Conservation (phyloP, 148 eudicot species). For the Polygonum aviculare region DNA sequence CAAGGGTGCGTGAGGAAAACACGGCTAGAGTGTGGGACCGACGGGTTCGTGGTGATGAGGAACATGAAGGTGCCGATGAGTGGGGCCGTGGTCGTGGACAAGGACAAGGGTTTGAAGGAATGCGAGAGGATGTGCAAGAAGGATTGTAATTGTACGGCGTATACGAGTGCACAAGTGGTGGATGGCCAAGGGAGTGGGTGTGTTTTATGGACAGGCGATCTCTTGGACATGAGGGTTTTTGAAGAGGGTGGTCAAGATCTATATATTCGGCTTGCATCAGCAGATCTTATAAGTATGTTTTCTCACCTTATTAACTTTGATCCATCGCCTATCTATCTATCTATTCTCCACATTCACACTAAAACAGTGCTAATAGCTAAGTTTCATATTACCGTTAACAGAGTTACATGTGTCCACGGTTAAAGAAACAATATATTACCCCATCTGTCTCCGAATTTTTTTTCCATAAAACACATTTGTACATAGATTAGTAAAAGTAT, state of each 20-base stretch:
- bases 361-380: too few species aligned
- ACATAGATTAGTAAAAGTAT: too few species aligned
- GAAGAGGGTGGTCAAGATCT: conserved; percentile 42
- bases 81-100: conserved; percentile 18
- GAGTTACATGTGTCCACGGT: too few species aligned
- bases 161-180: conserved; percentile 20
- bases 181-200: conserved; percentile 30
- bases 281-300: conserved; percentile 31
- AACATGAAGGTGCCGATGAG: conserved; percentile 57
- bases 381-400: too few species aligned
- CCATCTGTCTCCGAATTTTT: too few species aligned
- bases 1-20: conserved; percentile 39
- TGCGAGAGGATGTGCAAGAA: conserved; percentile 34
- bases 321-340: too few species aligned
- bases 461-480: too few species aligned
- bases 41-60: conserved; percentile 37
- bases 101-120: conserved; percentile 24
- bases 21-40: conserved; percentile 31
- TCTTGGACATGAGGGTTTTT: conserved; percentile 36
- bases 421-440: too few species aligned
- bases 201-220: conserved; percentile 32
- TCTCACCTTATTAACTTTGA: neutral
- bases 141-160: conserved; percentile 57
- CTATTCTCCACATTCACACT: too few species aligned
- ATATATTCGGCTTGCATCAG: conserved; percentile 24